Percentiles rank a stretch among this genome's conserved stretches.
Conservation (phyloP, 2,329 filamentous ascomycete genomes). For the Neonectria neomacrospora region DNA sequence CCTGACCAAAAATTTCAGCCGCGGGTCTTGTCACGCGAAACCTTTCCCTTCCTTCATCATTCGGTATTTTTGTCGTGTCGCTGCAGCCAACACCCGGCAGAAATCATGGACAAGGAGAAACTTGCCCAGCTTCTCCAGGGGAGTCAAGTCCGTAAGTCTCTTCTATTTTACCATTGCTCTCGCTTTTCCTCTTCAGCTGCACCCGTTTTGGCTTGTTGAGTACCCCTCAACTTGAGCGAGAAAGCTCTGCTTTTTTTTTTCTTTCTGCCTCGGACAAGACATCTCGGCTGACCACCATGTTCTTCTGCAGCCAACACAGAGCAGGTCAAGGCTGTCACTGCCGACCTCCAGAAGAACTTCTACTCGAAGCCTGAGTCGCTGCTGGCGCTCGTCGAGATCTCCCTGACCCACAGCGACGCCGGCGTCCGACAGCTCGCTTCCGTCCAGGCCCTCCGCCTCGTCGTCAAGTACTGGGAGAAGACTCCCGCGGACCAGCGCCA, state of each 20-base stretch:
- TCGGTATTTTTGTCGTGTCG: slow-evolving; percentile 37
- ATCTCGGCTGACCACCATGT: slow-evolving; percentile 27
- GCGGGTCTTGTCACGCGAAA: slow-evolving; percentile 16
- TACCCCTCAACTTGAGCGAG: background rate
- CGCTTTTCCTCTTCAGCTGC: slow-evolving; percentile 18
- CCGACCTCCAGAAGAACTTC: slow-evolving; percentile 91
- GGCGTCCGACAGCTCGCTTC: slow-evolving; percentile 89
- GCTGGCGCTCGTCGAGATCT: slow-evolving; percentile 86
- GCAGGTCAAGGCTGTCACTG: slow-evolving; percentile 88
- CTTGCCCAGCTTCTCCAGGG: slow-evolving; percentile 89
- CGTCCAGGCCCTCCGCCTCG: slow-evolving; percentile 86
- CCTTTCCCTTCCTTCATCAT: slow-evolving; percentile 25
- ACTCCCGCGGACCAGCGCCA: slow-evolving; percentile 81
- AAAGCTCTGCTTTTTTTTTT: slow-evolving; percentile 9
- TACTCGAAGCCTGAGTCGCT: slow-evolving; percentile 88
- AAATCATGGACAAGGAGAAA: slow-evolving; percentile 68
- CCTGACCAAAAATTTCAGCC: slow-evolving; percentile 24
- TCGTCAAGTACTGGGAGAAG: slow-evolving; percentile 85
- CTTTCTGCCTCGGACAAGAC: slow-evolving; percentile 10
- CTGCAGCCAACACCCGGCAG: slow-evolving; percentile 36
- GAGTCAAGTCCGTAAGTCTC: slow-evolving; percentile 82
- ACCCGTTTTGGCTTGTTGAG: background rate
- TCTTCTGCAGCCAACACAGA: slow-evolving; percentile 79
- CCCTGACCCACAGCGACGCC: slow-evolving; percentile 78
- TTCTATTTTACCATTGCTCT: background rate